Evolutionary conservation across 2,329 filamentous ascomycete species (phyloP).

Genomic region (Lojkania enalia): DNA sequence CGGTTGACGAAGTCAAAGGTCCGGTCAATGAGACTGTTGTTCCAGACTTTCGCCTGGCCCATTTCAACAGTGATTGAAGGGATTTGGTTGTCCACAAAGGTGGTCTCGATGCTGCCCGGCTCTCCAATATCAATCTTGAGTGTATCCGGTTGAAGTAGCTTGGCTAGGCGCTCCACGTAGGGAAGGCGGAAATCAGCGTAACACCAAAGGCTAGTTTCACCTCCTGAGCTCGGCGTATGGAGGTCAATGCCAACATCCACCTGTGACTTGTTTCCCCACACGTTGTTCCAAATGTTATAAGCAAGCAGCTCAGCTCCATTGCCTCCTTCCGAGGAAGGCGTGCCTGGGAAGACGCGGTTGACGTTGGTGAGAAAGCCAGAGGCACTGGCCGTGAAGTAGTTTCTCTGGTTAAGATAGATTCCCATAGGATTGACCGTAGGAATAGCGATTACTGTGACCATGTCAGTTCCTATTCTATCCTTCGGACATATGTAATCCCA

Average conservation of each 20-base stretch:
- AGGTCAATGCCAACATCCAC: constrained; percentile 47
- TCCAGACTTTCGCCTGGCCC: constrained; percentile 45
- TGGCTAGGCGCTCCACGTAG: constrained; percentile 45
- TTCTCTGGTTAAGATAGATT: constrained; percentile 46
- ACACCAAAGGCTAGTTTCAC: constrained; percentile 44
- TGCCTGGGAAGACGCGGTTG: constrained; percentile 42
- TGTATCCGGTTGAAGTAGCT: constrained; percentile 45
- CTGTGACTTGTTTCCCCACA: constrained; percentile 44
- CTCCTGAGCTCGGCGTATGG: constrained; percentile 44
- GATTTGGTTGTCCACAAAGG: constrained; percentile 40
- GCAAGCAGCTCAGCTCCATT: constrained; percentile 32
- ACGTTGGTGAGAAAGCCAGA: constrained; percentile 39
- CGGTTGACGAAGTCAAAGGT: constrained; percentile 35
- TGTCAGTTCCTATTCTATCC: constrained; percentile 8
- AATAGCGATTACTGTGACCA: constrained; percentile 40
- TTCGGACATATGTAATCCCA: constrained; percentile 8
- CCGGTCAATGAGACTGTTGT: constrained; percentile 40
- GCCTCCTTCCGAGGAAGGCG: constrained; percentile 27
- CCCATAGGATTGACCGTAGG: constrained; percentile 46
- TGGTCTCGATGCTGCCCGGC: constrained; percentile 46
- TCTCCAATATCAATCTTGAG: constrained; percentile 47
- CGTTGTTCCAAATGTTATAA: constrained; percentile 45
- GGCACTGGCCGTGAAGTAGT: constrained; percentile 40
- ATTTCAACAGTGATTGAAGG: constrained; percentile 47
- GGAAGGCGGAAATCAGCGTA: constrained; percentile 45